Conservation (phyloP, 2,329 filamentous ascomycete species). For the Fusarium annulatum region DNA sequence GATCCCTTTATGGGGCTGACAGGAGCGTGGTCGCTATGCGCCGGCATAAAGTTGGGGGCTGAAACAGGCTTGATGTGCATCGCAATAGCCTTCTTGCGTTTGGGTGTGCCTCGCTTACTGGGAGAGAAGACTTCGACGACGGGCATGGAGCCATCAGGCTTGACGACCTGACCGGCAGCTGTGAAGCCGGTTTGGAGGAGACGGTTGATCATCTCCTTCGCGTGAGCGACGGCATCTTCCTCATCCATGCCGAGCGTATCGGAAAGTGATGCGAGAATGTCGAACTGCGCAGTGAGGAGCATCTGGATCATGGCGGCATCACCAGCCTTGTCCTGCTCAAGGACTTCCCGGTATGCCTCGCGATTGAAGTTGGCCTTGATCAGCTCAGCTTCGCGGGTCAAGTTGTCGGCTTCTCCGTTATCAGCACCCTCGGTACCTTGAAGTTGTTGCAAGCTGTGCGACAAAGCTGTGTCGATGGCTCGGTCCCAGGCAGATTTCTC, state of each 20-base stretch:
- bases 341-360: slow-evolving; percentile 79
- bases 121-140: slow-evolving; percentile 76
- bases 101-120: slow-evolving; percentile 78
- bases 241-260: slow-evolving; percentile 86
- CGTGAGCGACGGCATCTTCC: slow-evolving; percentile 82
- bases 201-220: slow-evolving; percentile 79
- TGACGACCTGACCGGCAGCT: slow-evolving; percentile 85
- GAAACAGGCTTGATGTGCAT: slow-evolving; percentile 58
- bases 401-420: slow-evolving; percentile 71
- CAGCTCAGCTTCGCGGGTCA: slow-evolving; percentile 86
- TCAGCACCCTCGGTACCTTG: slow-evolving; percentile 65
- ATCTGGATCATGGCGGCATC: slow-evolving; percentile 84
- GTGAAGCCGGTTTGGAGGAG: slow-evolving; percentile 81
- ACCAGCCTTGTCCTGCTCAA: slow-evolving; percentile 85
- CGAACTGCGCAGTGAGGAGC: slow-evolving; percentile 89
- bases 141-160: slow-evolving; percentile 78
- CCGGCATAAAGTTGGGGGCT: slow-evolving; percentile 54
- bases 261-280: slow-evolving; percentile 85
- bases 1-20: slow-evolving; percentile 75
- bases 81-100: slow-evolving; percentile 69
- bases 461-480: slow-evolving; percentile 85
- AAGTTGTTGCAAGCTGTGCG: slow-evolving; percentile 85
- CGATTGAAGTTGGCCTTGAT: slow-evolving; percentile 85
- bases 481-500: slow-evolving; percentile 88
- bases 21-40: slow-evolving; percentile 47